These are phyloP conservation scores for Candida ulmi DNA, from an alignment of 805 yeast species.

Conservation along the genomic window DNA sequence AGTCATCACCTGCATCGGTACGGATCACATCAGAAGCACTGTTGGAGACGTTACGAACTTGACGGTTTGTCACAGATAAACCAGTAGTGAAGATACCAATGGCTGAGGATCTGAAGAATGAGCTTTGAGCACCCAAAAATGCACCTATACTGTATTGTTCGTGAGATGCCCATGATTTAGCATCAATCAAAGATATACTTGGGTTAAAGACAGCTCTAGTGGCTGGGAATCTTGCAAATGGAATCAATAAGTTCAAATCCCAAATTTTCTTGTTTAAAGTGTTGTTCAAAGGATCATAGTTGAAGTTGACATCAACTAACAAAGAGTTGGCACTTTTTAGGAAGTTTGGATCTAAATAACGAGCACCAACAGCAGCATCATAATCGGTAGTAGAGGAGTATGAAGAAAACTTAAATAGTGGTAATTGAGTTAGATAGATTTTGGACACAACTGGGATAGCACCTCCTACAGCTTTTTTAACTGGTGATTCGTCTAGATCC, in stretches of 20 bases:
- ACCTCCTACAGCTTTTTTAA: slow-evolving; percentile 1
- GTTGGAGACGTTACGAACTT: slow-evolving; percentile 47
- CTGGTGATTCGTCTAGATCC: slow-evolving; percentile 29
- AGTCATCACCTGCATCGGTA: slow-evolving; percentile 45
- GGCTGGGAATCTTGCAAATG: slow-evolving; percentile 37
- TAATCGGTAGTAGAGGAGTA: slow-evolving; percentile 30
- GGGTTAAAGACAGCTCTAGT: slow-evolving; percentile 42
- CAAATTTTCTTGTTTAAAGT: slow-evolving; percentile 41
- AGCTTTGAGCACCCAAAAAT: slow-evolving; percentile 40
- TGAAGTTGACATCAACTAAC: slow-evolving; percentile 39
- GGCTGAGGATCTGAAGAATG: slow-evolving; percentile 15
- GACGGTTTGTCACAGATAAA: slow-evolving; percentile 52
- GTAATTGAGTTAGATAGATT: slow-evolving; percentile 33
- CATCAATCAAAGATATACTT: slow-evolving; percentile 42
- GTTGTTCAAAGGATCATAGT: slow-evolving; percentile 42
- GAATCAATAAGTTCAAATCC: slow-evolving; percentile 42
- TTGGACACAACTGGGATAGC: slow-evolving; percentile 42
- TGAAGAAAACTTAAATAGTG: slow-evolving; percentile 23
- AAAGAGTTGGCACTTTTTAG: slow-evolving; percentile 56
- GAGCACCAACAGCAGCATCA: slow-evolving; percentile 28
- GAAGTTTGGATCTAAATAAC: slow-evolving; percentile 38
- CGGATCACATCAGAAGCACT: slow-evolving; percentile 52
- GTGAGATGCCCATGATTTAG: slow-evolving; percentile 43
- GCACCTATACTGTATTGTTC: slow-evolving; percentile 44
- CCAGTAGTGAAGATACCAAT: slow-evolving; percentile 40